Conservation (phyloP, 2,329 filamentous ascomycete genomes). For the Aspergillus versicolor region DNA sequence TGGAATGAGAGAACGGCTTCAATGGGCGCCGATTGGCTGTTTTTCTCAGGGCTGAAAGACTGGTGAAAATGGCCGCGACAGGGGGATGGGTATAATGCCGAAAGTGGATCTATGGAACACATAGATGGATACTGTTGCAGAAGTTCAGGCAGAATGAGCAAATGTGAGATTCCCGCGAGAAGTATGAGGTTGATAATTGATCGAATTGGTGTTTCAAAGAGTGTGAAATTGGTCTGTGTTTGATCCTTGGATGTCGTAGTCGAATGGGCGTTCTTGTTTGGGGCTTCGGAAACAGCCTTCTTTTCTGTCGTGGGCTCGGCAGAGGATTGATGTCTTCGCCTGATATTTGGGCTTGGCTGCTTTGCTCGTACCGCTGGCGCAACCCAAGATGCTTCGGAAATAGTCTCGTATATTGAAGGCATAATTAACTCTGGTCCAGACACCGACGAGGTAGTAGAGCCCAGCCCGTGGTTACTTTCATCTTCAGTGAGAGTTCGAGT, state of each 20-base stretch:
- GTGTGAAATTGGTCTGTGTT: background rate
- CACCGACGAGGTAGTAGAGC: constrained; percentile 29
- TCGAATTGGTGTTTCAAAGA: constrained; percentile 16
- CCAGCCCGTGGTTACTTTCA: constrained; percentile 16
- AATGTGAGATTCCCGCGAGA: constrained; percentile 30
- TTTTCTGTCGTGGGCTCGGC: background rate
- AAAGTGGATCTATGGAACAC: constrained; percentile 25
- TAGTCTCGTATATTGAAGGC: constrained; percentile 39
- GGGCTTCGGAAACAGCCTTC: background rate
- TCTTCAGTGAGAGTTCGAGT: constrained; percentile 8
- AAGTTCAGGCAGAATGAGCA: constrained; percentile 36
- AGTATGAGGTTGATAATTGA: constrained; percentile 27
- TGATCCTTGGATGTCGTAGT: background rate
- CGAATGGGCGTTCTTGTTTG: background rate
- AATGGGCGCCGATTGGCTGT: constrained; percentile 7
- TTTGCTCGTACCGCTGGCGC: constrained; percentile 26
- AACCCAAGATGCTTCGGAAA: constrained; percentile 35
- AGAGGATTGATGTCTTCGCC: constrained; percentile 23
- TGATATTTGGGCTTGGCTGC: constrained; percentile 15
- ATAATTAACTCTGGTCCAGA: constrained; percentile 41
- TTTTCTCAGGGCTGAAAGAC: constrained; percentile 9
- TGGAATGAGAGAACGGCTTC: constrained; percentile 19
- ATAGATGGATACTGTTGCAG: constrained; percentile 32
- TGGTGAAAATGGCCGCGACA: constrained; percentile 21
- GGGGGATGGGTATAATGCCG: constrained; percentile 29